Conservation (phyloP, 345 rosid species). For the Brassica incana region DNA sequence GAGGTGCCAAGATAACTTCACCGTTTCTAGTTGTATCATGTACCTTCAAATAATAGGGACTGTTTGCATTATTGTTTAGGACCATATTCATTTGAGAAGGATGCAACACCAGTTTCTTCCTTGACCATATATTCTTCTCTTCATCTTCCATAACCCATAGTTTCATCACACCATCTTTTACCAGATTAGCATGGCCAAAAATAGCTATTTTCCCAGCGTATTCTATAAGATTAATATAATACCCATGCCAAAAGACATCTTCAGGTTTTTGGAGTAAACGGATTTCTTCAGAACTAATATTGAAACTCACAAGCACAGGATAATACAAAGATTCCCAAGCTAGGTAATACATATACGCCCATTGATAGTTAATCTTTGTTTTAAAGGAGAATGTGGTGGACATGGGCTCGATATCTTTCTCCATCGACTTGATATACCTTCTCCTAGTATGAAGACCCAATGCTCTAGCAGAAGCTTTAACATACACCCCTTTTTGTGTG, state of each 20-base stretch:
- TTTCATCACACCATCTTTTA: not conserved
- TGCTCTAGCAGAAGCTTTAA: not conserved
- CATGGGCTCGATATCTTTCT: not conserved
- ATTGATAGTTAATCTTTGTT: not conserved
- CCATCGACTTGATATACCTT: not conserved
- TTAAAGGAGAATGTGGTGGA: not conserved
- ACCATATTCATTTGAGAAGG: not conserved
- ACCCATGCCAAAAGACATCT: not conserved
- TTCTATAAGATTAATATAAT: not conserved
- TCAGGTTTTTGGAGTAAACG: not conserved
- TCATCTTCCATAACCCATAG: not conserved
- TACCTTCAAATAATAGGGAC: not conserved
- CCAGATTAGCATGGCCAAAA: not conserved
- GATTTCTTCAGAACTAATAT: not conserved
- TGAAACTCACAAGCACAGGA: not conserved
- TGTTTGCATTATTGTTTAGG: not conserved
- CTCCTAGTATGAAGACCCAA: not conserved
- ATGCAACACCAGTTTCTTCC: not conserved
- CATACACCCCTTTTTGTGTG: not conserved
- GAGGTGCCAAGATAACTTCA: not conserved
- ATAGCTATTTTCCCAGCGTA: not conserved
- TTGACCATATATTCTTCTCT: constrained; percentile 1
- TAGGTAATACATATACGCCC: not conserved
- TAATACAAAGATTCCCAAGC: not conserved
- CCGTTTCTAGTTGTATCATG: not conserved